Evolutionary conservation across 768 basidiomycete genomes (phyloP).

Genomic region (Agaricus subrufescens): DNA sequence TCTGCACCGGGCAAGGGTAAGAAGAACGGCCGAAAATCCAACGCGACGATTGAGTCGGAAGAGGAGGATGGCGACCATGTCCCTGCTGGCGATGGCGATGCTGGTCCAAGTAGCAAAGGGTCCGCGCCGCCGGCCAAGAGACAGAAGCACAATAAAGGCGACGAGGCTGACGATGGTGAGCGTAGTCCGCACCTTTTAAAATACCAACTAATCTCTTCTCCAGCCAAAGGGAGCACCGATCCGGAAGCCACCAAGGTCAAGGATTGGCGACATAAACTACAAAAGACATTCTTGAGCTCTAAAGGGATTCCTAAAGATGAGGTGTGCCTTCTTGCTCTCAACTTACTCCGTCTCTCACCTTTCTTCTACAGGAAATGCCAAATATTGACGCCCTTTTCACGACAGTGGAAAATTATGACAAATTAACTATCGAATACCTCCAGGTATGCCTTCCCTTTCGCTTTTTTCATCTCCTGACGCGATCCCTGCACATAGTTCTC

Average conservation of each 20-base stretch:
- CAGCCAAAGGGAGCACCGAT: slow-evolving; percentile 55
- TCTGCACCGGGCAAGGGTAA: slow-evolving; percentile 25
- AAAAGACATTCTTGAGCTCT: slow-evolving; percentile 77
- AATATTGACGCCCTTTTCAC: slow-evolving; percentile 66
- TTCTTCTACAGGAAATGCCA: slow-evolving; percentile 68
- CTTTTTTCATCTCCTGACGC: neutral
- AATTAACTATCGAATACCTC: slow-evolving; percentile 75
- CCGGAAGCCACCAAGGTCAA: slow-evolving; percentile 68
- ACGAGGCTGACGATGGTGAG: slow-evolving; percentile 62
- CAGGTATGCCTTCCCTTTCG: slow-evolving; percentile 22
- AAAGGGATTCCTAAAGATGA: slow-evolving; percentile 61
- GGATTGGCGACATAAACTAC: slow-evolving; percentile 89
- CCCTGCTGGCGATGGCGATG: slow-evolving; percentile 43
- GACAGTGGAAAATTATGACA: slow-evolving; percentile 70
- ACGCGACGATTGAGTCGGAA: slow-evolving; percentile 58
- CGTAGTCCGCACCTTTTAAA: slow-evolving; percentile 3
- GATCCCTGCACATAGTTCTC: slow-evolving; percentile 48
- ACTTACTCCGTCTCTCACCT: slow-evolving; percentile 1
- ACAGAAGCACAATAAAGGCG: slow-evolving; percentile 51
- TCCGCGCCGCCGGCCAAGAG: slow-evolving; percentile 67
- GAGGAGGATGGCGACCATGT: slow-evolving; percentile 43
- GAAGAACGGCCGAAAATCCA: slow-evolving; percentile 58
- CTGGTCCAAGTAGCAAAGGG: slow-evolving; percentile 50
- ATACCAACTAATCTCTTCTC: neutral
- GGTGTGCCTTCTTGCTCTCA: slow-evolving; percentile 32